Conservation (phyloP, 2,329 filamentous ascomycete species). For the Talaromyces funiculosus region DNA sequence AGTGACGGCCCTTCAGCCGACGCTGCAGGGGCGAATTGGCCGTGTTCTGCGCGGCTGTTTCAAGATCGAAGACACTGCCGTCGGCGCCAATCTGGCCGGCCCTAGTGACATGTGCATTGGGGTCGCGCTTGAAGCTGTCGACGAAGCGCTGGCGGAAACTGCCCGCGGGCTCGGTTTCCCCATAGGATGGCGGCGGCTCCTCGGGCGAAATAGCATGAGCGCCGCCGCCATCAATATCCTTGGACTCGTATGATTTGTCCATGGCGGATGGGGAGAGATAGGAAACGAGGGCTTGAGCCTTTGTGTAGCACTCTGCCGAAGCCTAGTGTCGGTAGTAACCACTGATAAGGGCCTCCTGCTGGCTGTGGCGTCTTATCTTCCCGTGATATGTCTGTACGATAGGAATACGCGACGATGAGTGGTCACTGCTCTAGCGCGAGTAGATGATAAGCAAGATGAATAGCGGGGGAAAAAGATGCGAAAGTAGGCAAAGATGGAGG, state of each 20-base stretch:
- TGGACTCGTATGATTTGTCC: constrained; percentile 30
- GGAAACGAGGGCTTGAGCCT: not conserved
- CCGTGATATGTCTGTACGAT: not conserved
- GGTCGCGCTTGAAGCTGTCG: constrained; percentile 43
- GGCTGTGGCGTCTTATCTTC: not conserved
- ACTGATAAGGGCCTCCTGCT: not conserved
- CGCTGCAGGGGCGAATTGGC: constrained; percentile 69
- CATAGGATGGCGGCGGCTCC: constrained; percentile 26
- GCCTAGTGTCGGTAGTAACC: not conserved
- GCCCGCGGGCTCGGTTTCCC: constrained; percentile 23
- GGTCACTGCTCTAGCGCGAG: not conserved
- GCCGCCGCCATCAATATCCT: constrained; percentile 13
- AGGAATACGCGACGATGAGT: not conserved
- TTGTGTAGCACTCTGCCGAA: not conserved
- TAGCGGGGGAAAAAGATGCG: not conserved
- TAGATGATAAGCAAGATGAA: not conserved
- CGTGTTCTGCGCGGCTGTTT: constrained; percentile 56
- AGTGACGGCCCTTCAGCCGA: constrained; percentile 73
- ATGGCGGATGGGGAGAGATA: constrained; percentile 17
- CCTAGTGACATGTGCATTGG: constrained; percentile 35
- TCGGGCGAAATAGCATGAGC: constrained; percentile 19
- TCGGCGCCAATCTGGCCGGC: constrained; percentile 41
- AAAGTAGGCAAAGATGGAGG: not conserved
- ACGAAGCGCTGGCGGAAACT: constrained; percentile 27
- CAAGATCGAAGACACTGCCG: constrained; percentile 57